A percentile compares a stretch with the other conserved stretches of the same genome.
phyloP scores from a whole-genome alignment of 164 flowering plant genomes.

The Hamamelis virginiana region DNA sequence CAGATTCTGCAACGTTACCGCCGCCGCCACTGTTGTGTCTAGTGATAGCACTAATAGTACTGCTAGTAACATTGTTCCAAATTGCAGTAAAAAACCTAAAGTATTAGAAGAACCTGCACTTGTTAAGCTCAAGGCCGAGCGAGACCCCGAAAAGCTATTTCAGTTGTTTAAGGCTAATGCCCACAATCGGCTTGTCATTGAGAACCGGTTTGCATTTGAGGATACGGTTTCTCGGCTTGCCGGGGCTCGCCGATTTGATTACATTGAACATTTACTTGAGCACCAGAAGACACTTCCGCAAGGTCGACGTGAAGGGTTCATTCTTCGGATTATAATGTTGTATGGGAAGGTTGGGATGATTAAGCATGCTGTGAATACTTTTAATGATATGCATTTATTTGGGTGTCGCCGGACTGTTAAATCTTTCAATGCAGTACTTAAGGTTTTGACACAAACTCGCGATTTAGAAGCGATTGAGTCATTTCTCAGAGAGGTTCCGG shows the following conservation, averaged over 20 bases:
- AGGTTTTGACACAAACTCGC: conserved; percentile 44
- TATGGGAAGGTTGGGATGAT: conserved; percentile 76
- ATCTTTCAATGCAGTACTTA: conserved; percentile 73
- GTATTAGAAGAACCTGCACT: conserved; percentile 57
- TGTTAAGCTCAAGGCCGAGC: conserved; percentile 59
- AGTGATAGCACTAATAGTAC: conserved; percentile 7
- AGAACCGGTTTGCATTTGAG: conserved; percentile 69
- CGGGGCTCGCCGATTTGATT: conserved; percentile 67
- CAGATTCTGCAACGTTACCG: conserved; percentile 35
- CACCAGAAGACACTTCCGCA: conserved; percentile 67
- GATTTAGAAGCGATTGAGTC: conserved; percentile 36
- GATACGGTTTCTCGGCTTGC: conserved; percentile 68
- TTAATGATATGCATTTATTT: conserved; percentile 55
- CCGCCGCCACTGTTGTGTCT: conserved; percentile 15
- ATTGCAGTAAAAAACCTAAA: conserved; percentile 11
- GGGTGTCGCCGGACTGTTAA: conserved; percentile 67
- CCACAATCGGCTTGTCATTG: conserved; percentile 55
- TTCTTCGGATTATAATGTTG: conserved; percentile 64
- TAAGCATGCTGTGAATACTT: conserved; percentile 60
- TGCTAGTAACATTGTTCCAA: not conserved
- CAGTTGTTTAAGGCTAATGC: conserved; percentile 63
- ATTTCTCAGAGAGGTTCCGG: conserved; percentile 45
- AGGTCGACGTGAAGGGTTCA: conserved; percentile 72
- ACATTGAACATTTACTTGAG: conserved; percentile 65
- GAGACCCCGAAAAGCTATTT: conserved; percentile 71